A percentile compares a stretch with the other conserved stretches of the same genome.
Conservation (phyloP, 140 eudicot genomes). For the Flaveria floridana region DNA sequence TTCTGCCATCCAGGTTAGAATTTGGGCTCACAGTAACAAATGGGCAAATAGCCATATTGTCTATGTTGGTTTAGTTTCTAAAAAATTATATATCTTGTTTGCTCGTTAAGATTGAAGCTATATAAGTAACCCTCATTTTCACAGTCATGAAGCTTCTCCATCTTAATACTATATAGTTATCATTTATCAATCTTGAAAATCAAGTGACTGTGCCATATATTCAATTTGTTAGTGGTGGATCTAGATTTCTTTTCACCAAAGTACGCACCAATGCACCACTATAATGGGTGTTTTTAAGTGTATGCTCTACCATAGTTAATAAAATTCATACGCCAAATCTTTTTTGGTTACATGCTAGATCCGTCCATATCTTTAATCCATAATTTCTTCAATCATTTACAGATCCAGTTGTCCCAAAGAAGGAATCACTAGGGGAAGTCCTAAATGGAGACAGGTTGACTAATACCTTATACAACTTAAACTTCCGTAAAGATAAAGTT, state of each 20-base stretch:
- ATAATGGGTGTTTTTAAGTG: not conserved
- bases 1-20: constrained; percentile 92
- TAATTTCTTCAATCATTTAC: constrained; percentile 20
- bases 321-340: not conserved
- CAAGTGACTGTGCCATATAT: not conserved
- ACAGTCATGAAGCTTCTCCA: not conserved
- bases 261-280: not conserved
- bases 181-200: not conserved
- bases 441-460: constrained; percentile 69
- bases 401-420: constrained; percentile 60
- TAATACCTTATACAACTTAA: constrained; percentile 54
- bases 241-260: not conserved
- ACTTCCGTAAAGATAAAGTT: constrained; percentile 52
- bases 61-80: constrained; percentile 7
- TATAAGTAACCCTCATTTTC: not conserved
- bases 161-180: not conserved
- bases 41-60: not conserved
- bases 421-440: constrained; percentile 73
- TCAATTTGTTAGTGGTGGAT: not conserved
- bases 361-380: not conserved
- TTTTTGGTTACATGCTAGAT: not conserved
- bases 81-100: not conserved
- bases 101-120: not conserved
- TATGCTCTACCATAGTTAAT: not conserved
- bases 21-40: constrained; percentile 29